Evolutionary conservation across 768 basidiomycete genomes (phyloP).

Genomic region (Kwoniella newhampshirensis): DNA sequence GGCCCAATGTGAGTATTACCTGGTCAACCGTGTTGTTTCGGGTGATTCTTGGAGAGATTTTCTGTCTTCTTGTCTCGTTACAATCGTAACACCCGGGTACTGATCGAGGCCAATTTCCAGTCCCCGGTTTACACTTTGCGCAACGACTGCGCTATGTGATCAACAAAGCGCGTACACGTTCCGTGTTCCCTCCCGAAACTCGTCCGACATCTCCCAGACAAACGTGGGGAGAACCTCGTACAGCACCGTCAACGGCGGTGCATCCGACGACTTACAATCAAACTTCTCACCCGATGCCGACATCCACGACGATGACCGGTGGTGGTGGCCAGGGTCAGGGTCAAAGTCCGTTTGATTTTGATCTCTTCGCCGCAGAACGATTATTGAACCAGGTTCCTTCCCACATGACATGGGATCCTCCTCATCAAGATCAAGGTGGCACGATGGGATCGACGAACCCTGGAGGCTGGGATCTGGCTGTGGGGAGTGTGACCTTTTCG

Average conservation of each 20-base stretch:
- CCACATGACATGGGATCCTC: not conserved
- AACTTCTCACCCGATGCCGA: too few relatives aligned
- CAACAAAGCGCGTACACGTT: slow-evolving; percentile 27
- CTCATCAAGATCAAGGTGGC: not conserved
- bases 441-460: not conserved
- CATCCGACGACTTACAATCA: too few relatives aligned
- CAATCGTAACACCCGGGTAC: not conserved
- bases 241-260: too few relatives aligned
- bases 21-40: too few relatives aligned
- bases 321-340: too few relatives aligned
- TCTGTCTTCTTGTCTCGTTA: not conserved
- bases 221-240: too few relatives aligned
- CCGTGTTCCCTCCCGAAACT: slow-evolving; percentile 36
- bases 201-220: slow-evolving; percentile 19
- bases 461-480: not conserved
- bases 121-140: slow-evolving; percentile 43
- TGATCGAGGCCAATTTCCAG: slow-evolving; percentile 10
- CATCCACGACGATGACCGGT: too few relatives aligned
- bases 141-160: slow-evolving; percentile 33
- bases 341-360: slow-evolving; percentile 13
- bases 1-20: slow-evolving; percentile 14
- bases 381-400: slow-evolving; percentile 3
- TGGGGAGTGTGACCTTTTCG: not conserved
- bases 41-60: not conserved
- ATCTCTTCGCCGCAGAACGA: slow-evolving; percentile 11